A percentile compares a stretch with the other conserved stretches of the same genome.
Conservation (phyloP, 805 yeast species). For the Nakazawaea siamensis region DNA sequence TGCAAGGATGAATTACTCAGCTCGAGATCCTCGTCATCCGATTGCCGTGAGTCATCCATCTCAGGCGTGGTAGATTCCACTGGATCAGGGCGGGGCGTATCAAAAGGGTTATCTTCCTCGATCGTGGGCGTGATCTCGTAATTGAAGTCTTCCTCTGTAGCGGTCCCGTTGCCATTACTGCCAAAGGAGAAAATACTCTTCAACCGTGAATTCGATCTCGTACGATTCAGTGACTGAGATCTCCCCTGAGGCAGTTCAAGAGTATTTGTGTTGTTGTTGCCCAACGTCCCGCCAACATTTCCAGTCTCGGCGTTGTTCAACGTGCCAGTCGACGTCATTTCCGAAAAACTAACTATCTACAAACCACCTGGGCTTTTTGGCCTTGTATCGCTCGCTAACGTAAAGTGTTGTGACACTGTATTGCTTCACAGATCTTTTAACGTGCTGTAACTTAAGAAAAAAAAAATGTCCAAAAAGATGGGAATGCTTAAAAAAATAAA, state of each 20-base stretch:
- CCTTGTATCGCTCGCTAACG: too few species aligned
- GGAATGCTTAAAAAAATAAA: too few species aligned
- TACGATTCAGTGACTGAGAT: slow-evolving; percentile 20
- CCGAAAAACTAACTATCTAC: too few species aligned
- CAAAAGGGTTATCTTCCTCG: slow-evolving; percentile 8
- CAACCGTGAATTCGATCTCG: slow-evolving; percentile 32
- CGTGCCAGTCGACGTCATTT: too few species aligned
- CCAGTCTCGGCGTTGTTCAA: too few species aligned
- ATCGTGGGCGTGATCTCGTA: slow-evolving; percentile 8
- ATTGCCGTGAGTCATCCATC: neutral
- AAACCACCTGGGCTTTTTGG: too few species aligned
- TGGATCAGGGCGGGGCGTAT: neutral
- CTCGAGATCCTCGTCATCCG: neutral
- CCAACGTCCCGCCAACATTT: too few species aligned
- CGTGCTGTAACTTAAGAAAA: too few species aligned
- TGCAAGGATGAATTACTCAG: neutral
- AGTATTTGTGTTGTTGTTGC: too few species aligned
- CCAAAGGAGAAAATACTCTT: slow-evolving; percentile 29
- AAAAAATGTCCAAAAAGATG: too few species aligned
- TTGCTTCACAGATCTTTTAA: too few species aligned
- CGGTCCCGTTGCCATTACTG: slow-evolving; percentile 1
- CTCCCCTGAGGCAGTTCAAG: neutral
- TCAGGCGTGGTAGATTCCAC: neutral
- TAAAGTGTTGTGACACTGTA: too few species aligned
- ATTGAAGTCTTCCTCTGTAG: neutral